Conservation (phyloP, 75 land plant genomes). For the Adiantum capillusveneris region DNA sequence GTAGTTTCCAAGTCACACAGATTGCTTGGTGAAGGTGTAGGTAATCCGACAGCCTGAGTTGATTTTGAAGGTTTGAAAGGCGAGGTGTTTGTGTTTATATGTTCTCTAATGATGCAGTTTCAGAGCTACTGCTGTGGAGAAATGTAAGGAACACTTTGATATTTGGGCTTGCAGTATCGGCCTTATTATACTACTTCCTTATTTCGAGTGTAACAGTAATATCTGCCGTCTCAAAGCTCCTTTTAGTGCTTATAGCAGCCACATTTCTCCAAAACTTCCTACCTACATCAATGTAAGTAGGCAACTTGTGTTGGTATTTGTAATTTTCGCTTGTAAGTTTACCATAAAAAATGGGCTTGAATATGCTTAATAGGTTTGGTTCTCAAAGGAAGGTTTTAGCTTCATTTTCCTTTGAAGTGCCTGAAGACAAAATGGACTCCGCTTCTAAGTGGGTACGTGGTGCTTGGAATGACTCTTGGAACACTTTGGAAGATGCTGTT, state of each 20-base stretch:
- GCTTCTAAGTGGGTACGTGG: background rate
- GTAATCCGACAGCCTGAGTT: slow-evolving; percentile 16
- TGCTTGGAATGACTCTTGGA: slow-evolving; percentile 1
- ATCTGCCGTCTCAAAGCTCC: slow-evolving; percentile 46
- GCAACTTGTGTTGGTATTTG: background rate
- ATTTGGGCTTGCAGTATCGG: slow-evolving; percentile 25
- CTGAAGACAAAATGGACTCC: background rate
- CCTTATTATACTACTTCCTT: slow-evolving; percentile 42
- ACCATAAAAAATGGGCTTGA: background rate
- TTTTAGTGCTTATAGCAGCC: slow-evolving; percentile 31
- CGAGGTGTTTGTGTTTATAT: background rate
- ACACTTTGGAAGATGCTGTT: background rate
- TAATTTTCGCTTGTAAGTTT: background rate
- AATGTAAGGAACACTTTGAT: slow-evolving; percentile 47
- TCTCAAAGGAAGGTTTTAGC: background rate
- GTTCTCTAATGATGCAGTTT: slow-evolving; percentile 39
- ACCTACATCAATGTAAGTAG: slow-evolving; percentile 58
- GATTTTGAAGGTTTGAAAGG: background rate
- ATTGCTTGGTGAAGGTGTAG: slow-evolving; percentile 52
- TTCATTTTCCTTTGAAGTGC: background rate
- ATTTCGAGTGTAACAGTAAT: slow-evolving; percentile 48
- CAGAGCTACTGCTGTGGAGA: slow-evolving; percentile 76
- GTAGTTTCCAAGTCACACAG: slow-evolving; percentile 50
- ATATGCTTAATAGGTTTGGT: slow-evolving; percentile 23
- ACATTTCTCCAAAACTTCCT: slow-evolving; percentile 52